phyloP scores from a whole-genome alignment of 257 asterid genomes.

The Solanum gracilifrons region DNA sequence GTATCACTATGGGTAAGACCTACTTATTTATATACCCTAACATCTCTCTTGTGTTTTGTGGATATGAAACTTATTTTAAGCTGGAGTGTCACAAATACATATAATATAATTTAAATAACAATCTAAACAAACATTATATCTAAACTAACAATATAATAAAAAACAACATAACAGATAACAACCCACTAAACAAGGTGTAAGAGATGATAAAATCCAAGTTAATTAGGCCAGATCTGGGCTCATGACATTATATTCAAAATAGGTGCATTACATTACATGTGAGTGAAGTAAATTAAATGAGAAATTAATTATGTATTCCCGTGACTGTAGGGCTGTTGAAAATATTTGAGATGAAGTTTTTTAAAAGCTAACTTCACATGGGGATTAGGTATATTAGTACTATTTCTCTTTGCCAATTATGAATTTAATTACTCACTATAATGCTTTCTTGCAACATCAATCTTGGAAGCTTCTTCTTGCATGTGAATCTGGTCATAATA shows the following conservation, averaged over 20 bases:
- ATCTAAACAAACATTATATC: too few relatives aligned
- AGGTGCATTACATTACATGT: neutral
- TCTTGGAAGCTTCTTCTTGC: neutral
- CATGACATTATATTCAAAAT: neutral
- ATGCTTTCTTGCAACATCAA: neutral
- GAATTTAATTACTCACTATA: neutral
- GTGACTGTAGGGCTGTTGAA: neutral
- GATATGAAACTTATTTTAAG: neutral
- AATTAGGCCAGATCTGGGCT: neutral
- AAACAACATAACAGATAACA: too few relatives aligned
- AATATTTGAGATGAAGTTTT: neutral
- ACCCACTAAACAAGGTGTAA: too few relatives aligned
- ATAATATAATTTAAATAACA: too few relatives aligned
- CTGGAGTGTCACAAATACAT: neutral
- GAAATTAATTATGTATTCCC: neutral
- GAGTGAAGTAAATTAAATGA: neutral
- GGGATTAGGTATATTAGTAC: constrained; percentile 1
- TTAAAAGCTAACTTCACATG: neutral
- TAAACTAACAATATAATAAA: neutral
- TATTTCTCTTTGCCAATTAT: neutral
- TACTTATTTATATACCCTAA: too few relatives aligned
- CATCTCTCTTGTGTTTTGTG: too few relatives aligned
- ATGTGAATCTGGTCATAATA: neutral
- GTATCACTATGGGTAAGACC: neutral
- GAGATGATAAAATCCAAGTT: neutral